phyloP scores from a whole-genome alignment of 768 basidiomycete genomes.

The Trametes gibbosa region DNA sequence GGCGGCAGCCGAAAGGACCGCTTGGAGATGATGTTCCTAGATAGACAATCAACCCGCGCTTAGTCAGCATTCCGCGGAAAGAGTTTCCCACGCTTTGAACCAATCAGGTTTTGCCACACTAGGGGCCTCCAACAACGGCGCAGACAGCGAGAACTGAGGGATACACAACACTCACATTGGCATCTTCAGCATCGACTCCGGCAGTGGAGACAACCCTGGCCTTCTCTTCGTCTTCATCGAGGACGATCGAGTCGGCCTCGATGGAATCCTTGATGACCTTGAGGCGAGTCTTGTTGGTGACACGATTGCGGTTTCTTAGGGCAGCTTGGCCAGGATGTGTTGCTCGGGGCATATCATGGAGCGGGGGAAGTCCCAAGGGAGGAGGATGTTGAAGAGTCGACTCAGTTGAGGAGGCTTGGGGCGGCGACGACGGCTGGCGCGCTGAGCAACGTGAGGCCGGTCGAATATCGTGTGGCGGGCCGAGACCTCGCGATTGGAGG shows the following conservation, averaged over 20 bases:
- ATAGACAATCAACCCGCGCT: constrained; percentile 26
- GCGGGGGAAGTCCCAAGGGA: constrained; percentile 36
- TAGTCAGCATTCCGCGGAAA: constrained; percentile 56
- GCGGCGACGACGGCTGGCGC: constrained; percentile 31
- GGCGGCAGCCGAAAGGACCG: constrained; percentile 54
- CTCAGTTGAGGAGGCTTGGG: constrained; percentile 25
- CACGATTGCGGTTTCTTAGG: constrained; percentile 83
- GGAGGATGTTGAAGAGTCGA: constrained; percentile 23
- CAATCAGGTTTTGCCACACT: constrained; percentile 50
- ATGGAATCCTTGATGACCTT: constrained; percentile 79
- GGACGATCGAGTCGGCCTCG: constrained; percentile 75
- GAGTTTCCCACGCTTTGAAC: constrained; percentile 40
- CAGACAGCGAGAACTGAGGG: constrained; percentile 33
- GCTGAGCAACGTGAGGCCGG: constrained; percentile 27
- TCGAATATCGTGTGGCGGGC: constrained; percentile 22
- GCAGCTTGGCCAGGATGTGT: constrained; percentile 73
- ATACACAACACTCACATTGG: constrained; percentile 67
- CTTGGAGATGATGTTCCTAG: constrained; percentile 59
- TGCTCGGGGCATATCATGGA: constrained; percentile 89
- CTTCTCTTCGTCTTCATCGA: constrained; percentile 87
- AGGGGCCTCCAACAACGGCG: constrained; percentile 41
- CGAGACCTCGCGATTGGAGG: constrained; percentile 13
- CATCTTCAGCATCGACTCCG: constrained; percentile 90
- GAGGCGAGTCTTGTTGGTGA: constrained; percentile 90
- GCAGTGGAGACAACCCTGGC: constrained; percentile 76